These are phyloP conservation scores for Salvia splendens DNA, from an alignment of 257 asterid genomes.

Conservation along the genomic window DNA sequence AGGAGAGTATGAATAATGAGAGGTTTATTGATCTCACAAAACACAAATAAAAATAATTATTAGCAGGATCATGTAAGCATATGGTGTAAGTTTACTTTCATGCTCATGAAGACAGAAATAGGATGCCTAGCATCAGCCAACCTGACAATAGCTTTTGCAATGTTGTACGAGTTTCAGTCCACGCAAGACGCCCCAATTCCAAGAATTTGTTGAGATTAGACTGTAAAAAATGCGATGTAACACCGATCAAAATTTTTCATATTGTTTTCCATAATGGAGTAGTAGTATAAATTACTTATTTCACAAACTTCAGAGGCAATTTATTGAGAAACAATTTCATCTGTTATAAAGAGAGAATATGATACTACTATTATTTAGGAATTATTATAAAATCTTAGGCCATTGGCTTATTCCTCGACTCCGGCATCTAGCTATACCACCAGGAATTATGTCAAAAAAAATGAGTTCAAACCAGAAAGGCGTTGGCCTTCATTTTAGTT, in stretches of 20 bases:
- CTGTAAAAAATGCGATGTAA: constrained; percentile 41
- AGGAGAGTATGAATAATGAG: not conserved
- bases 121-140: constrained; percentile 27
- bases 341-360: constrained; percentile 20
- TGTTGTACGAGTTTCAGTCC: constrained; percentile 93
- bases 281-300: not conserved
- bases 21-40: constrained; percentile 6
- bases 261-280: not conserved
- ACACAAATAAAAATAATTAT: constrained; percentile 14
- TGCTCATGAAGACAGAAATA: not conserved
- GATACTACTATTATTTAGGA: not conserved
- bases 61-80: constrained; percentile 18
- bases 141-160: constrained; percentile 90
- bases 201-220: constrained; percentile 79
- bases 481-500: not conserved
- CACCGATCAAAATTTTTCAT: not conserved
- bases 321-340: not conserved
- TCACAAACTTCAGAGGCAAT: not conserved
- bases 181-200: constrained; percentile 87
- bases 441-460: not conserved
- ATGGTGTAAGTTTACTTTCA: constrained; percentile 4
- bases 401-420: not conserved
- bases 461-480: not conserved
- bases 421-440: constrained; percentile 10
- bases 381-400: not conserved